Conservation (phyloP, 176 grass and related monocot species). For the Triticum turgidum region DNA sequence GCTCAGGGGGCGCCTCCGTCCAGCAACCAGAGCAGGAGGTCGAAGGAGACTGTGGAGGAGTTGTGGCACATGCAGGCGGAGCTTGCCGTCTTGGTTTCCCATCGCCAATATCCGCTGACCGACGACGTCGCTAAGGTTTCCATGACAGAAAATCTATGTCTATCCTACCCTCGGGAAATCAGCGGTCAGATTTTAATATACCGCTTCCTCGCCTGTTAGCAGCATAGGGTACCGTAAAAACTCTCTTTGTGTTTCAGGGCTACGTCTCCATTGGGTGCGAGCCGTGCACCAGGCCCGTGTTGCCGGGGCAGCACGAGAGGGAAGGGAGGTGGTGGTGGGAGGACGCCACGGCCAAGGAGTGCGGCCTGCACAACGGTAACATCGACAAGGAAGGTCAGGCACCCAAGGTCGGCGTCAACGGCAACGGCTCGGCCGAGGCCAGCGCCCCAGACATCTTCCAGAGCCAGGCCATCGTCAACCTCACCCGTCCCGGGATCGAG, state of each 20-base stretch:
- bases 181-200: too few species aligned
- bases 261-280: constrained; percentile 97
- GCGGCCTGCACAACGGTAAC: constrained; percentile 97
- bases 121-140: too few species aligned
- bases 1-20: too few species aligned
- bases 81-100: too few species aligned
- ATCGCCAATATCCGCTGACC: too few species aligned
- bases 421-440: constrained; percentile 44
- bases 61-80: too few species aligned
- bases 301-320: constrained; percentile 91
- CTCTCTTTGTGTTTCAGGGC: constrained; percentile 34
- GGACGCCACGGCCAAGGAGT: constrained; percentile 95
- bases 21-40: too few species aligned
- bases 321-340: constrained; percentile 99
- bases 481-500: constrained; percentile 61
- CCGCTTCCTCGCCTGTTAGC: too few species aligned
- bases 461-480: constrained; percentile 61
- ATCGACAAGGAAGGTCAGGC: constrained; percentile 52
- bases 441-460: constrained; percentile 69
- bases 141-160: too few species aligned
- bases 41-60: too few species aligned
- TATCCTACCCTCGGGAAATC: too few species aligned
- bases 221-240: too few species aligned
- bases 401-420: constrained; percentile 40
- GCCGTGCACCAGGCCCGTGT: constrained; percentile 89